Conservation (phyloP, 2,329 filamentous ascomycete species). For the Dothistroma pini region DNA sequence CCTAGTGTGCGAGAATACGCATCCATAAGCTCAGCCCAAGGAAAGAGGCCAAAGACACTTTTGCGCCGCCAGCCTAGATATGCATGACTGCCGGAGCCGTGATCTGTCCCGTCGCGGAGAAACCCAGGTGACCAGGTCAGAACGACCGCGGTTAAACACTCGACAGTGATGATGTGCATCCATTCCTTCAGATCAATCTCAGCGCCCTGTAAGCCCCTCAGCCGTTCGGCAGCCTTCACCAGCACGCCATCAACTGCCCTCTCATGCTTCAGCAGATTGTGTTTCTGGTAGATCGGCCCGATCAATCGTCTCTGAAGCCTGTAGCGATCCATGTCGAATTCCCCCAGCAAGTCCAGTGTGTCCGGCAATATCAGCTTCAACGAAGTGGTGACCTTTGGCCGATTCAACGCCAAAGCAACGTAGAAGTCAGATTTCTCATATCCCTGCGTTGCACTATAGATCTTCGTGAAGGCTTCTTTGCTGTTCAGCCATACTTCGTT, state of each 20-base stretch:
- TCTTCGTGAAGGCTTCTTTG: conserved; percentile 15
- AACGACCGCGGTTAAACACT: conserved; percentile 15
- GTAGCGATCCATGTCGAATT: conserved; percentile 18
- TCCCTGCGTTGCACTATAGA: conserved; percentile 16
- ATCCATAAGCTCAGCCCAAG: conserved; percentile 16
- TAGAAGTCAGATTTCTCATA: conserved; percentile 21
- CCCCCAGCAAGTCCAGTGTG: conserved; percentile 18
- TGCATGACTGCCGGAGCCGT: conserved; percentile 15
- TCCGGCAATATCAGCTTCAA: conserved; percentile 12
- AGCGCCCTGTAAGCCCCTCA: conserved; percentile 5
- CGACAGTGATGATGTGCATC: conserved; percentile 22
- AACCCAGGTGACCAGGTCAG: conserved; percentile 20
- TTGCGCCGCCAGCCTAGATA: conserved; percentile 21
- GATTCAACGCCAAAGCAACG: conserved; percentile 14
- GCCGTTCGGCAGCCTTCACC: conserved; percentile 11
- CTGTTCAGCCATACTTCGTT: conserved; percentile 39
- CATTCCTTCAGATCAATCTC: conserved; percentile 18
- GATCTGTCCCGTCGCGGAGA: conserved; percentile 14
- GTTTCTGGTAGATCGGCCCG: conserved; percentile 16
- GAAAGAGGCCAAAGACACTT: conserved; percentile 19
- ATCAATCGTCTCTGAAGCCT: conserved; percentile 18
- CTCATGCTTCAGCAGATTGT: conserved; percentile 16
- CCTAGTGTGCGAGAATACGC: conserved; percentile 15
- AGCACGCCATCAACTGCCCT: conserved; percentile 14
- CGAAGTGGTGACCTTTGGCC: conserved; percentile 9